These are phyloP conservation scores for Fusarium coffeatum DNA, from an alignment of 2,329 filamentous ascomycete species.

Conservation along the genomic window DNA sequence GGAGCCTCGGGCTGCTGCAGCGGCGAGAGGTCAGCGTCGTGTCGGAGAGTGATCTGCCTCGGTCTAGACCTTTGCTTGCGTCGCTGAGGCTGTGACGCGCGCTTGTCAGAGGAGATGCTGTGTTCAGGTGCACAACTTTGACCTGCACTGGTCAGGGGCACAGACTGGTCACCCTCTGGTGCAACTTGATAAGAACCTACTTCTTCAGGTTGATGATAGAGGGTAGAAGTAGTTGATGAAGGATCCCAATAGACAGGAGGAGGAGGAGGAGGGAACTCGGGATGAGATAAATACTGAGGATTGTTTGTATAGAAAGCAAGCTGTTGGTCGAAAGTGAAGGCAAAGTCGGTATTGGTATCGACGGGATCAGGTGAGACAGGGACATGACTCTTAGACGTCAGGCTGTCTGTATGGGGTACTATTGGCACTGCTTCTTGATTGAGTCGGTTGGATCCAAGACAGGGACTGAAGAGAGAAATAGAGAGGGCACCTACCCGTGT, in stretches of 20 bases:
- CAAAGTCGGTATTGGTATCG: conserved; percentile 50
- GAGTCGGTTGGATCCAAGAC: conserved; percentile 41
- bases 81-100: conserved; percentile 38
- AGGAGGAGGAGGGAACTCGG: conserved; percentile 33
- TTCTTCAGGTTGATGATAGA: conserved; percentile 28
- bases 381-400: conserved; percentile 44
- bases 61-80: conserved; percentile 42
- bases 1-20: conserved; percentile 39
- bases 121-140: conserved; percentile 43
- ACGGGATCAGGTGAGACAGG: conserved; percentile 47
- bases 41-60: conserved; percentile 50
- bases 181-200: conserved; percentile 26
- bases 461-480: conserved; percentile 4
- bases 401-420: conserved; percentile 42
- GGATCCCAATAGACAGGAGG: conserved; percentile 39
- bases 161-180: conserved; percentile 35
- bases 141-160: conserved; percentile 30
- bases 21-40: conserved; percentile 36
- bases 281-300: conserved; percentile 48
- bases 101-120: conserved; percentile 42
- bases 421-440: conserved; percentile 45
- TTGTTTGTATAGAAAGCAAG: conserved; percentile 46
- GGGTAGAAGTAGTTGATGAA: background rate
- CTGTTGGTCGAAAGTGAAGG: conserved; percentile 52
- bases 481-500: conserved; percentile 51